Percentiles rank a stretch among this genome's conserved stretches.
Evolutionary conservation across 495 filamentous ascomycete species (phyloP).

Genomic region (Hypoxylon subgilvum): DNA sequence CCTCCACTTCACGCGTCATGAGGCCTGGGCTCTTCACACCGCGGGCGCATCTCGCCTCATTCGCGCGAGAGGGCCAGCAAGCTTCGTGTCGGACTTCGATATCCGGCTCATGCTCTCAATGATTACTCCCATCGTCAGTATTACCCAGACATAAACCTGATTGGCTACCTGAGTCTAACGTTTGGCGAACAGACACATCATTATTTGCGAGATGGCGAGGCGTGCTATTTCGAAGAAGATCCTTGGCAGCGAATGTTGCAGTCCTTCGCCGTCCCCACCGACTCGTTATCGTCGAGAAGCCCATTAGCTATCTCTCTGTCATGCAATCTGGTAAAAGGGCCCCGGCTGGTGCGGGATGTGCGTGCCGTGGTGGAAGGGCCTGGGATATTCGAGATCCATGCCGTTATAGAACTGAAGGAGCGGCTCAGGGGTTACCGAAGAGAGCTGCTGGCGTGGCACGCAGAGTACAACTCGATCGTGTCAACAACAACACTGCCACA

Average conservation of each 20-base stretch:
- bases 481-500: not conserved
- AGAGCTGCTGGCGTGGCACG: not conserved
- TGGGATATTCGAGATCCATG: not conserved
- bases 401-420: not conserved
- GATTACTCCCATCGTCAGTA: not conserved
- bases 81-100: not conserved
- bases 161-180: not conserved
- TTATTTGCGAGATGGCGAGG: not conserved
- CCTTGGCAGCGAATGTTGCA: not conserved
- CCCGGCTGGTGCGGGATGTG: not conserved
- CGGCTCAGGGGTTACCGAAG: not conserved
- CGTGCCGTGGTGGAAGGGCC: not conserved
- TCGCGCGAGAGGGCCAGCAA: not conserved
- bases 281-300: not conserved
- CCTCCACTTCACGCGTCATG: not conserved
- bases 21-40: constrained; percentile 1
- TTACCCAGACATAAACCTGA: not conserved
- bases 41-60: constrained; percentile 3
- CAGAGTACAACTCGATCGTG: not conserved
- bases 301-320: not conserved
- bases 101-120: not conserved
- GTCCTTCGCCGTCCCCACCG: not conserved
- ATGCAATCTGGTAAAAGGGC: not conserved
- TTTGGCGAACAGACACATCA: not conserved
- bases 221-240: not conserved